A percentile compares a stretch with the other conserved stretches of the same genome.
phyloP scores from a whole-genome alignment of 1,284 basidiomycete genomes.

The Tremellales sp. region DNA sequence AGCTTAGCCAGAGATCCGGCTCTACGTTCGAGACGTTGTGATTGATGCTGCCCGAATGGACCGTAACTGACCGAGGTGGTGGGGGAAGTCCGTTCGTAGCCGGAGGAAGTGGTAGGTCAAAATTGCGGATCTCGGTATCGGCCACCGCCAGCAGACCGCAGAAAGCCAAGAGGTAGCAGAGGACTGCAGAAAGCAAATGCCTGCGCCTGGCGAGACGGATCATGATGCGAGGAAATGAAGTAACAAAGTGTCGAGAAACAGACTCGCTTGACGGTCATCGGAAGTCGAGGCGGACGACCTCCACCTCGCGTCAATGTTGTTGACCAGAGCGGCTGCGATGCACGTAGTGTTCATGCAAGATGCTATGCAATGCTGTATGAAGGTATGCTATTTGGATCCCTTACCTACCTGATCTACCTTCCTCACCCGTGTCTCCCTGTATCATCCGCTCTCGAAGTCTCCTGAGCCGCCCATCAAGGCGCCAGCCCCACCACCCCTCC shows the following conservation, averaged over 20 bases:
- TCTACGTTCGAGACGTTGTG: conserved; percentile 3
- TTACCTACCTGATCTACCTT: background rate
- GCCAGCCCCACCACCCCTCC: conserved; percentile 35
- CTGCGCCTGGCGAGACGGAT: too few relatives aligned
- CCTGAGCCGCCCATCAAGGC: conserved; percentile 21
- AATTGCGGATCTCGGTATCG: conserved; percentile 42
- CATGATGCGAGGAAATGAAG: too few relatives aligned
- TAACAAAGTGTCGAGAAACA: too few relatives aligned
- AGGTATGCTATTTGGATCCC: background rate
- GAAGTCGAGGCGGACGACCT: background rate
- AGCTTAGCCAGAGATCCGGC: background rate
- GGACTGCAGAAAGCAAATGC: too few relatives aligned
- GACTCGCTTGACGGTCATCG: too few relatives aligned
- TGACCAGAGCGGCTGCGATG: too few relatives aligned
- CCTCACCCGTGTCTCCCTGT: background rate
- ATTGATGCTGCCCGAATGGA: background rate
- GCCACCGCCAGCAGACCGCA: conserved; percentile 11
- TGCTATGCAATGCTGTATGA: background rate
- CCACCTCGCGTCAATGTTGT: too few relatives aligned
- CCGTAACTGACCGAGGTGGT: background rate
- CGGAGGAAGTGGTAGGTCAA: conserved; percentile 20
- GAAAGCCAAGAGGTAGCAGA: too few relatives aligned
- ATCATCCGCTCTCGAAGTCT: conserved; percentile 9
- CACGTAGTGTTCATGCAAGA: too few relatives aligned
- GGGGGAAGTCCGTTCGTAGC: background rate